Base-by-base conservation (phyloP, 192 early-diverging fungal species). In the Anaeromyces robustus region DNA sequence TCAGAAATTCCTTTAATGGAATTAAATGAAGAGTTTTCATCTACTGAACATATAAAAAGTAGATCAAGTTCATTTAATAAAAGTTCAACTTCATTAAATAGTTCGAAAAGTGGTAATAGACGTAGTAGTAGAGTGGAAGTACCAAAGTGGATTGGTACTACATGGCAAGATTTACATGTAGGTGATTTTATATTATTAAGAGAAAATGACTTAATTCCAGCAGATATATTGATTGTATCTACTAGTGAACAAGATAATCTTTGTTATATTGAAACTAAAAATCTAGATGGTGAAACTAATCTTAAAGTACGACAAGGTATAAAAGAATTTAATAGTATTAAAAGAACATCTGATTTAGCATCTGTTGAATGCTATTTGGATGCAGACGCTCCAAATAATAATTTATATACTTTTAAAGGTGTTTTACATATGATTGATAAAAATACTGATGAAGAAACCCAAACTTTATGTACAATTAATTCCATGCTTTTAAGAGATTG, bases 271-370 rank as follows among this genome's bases (percentile, higher is more conserved):
- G 97, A 99, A 85, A 99, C 97, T 0, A 97, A 99, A 81, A 96
- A 97, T 83, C 88, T 99, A 41, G 97, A 99, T 81, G 97, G 97
- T 80, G 97, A 99, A 84, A 99, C 97, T 14, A 99, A 99, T 83
- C 87, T 99, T 30, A 99, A 99, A 86, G 90, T 95, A 34, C 92
- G 95, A 77, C 88, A 92, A 77, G 90, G 92, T 9, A 78, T 94
- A 77, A 82, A 86, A 0, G 88, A 91, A 22, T 95, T 93, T 19
- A 18, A 18, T 68, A 26, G 52, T n/a, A 68, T 68, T n/a, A 68
- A 68, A n/a, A 86, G 87, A 29, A 86, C 90, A 22, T 84, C 84
- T 11, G 94, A 91, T 79, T 88, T 92, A 79, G 92, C 91, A 14
- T 77, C 83, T 1, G 32, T 86, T 29, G 30, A 80, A 31, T 87